Evolutionary conservation across 2,329 filamentous ascomycete genomes (phyloP).

Genomic region (Alternaria arbusti): DNA sequence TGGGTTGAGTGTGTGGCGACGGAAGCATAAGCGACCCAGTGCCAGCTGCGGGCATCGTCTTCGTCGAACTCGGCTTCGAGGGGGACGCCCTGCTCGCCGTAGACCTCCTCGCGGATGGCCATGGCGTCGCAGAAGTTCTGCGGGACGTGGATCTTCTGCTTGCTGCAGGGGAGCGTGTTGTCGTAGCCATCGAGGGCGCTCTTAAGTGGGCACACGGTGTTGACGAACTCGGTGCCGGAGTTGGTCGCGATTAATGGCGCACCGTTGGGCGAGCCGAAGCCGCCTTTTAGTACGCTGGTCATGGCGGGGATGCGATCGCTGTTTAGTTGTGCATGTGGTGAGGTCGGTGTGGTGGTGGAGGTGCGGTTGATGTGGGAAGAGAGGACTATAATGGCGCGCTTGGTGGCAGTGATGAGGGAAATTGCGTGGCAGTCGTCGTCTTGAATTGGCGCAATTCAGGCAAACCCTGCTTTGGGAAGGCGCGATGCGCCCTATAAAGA

Average conservation of each 20-base stretch:
- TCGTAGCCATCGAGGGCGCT: conserved; percentile 46
- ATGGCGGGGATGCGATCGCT: conserved; percentile 5
- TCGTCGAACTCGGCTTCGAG: conserved; percentile 77
- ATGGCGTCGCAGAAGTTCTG: conserved; percentile 61
- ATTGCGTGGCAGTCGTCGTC: conserved; percentile 7
- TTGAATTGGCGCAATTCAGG: conserved; percentile 3
- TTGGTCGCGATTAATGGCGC: conserved; percentile 19
- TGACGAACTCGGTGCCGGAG: conserved; percentile 50
- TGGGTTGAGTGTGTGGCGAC: conserved; percentile 54
- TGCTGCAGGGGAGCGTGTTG: conserved; percentile 39
- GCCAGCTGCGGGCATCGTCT: conserved; percentile 79
- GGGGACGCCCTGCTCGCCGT: conserved; percentile 62
- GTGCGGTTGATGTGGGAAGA: background rate
- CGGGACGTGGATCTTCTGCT: conserved; percentile 49
- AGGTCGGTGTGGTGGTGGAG: background rate
- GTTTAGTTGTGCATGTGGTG: background rate
- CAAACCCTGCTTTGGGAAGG: conserved; percentile 6
- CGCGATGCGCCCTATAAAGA: conserved; percentile 4
- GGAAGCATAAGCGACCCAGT: conserved; percentile 85
- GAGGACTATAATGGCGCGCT: background rate
- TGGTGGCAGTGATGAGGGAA: background rate
- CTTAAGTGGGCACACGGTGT: conserved; percentile 46
- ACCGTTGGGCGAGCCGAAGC: conserved; percentile 27
- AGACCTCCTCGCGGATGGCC: conserved; percentile 63
- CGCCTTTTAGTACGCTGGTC: conserved; percentile 27